Base-by-base conservation (phyloP, 2,329 filamentous ascomycete genomes). In the Didymella sp. region DNA sequence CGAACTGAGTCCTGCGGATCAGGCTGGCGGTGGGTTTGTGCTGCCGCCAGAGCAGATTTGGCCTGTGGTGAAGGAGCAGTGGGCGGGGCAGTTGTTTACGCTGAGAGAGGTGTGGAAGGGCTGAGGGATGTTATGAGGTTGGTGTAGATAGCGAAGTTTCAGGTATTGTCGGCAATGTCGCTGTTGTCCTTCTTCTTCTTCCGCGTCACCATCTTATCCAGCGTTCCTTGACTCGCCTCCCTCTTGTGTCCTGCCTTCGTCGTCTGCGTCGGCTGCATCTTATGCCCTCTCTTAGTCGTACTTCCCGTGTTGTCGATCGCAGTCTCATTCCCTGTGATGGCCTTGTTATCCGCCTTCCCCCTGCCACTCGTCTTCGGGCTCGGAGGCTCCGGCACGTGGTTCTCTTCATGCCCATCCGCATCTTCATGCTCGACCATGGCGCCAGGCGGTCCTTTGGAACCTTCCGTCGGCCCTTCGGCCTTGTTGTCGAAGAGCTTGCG, bases 321-420 rank as follows among this genome's bases (percentile, higher is more conserved):
- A 13, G 55, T 62, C 84, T 85, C 27, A 68, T 85, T 15, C 84
- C 85, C 0, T 84, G 85, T 9, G 71, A 89, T 56, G 57, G 89
- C 47, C 87, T 84, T 75, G 83, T 84, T 0, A 85, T 87, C 2
- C 73, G 89, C 48, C 81, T 89, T 37, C 6, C 56, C 63, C 21
- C 60, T 63, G 47, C 66, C 64, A 38, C 44, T 60, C 31, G 47
- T 56, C 19, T 66, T 64, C 11, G 60, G 48, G 38, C 54, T 65
- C 9, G 44, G 40, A 2, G 56, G 47, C 24, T 63, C 41, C 1
- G 51, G 42, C 2, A 44, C 56, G 30, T 58, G 22, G 9, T 46
- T 38, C 25, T 66, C 56, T 27, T 69, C 66, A 25, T 51, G 48
- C 1, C 54, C 65, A 43, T 66, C 59, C 4, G 42, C 59, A 41